Evolutionary conservation across 2,329 filamentous ascomycete genomes (phyloP).

Genomic region (Triangularia setosa): DNA sequence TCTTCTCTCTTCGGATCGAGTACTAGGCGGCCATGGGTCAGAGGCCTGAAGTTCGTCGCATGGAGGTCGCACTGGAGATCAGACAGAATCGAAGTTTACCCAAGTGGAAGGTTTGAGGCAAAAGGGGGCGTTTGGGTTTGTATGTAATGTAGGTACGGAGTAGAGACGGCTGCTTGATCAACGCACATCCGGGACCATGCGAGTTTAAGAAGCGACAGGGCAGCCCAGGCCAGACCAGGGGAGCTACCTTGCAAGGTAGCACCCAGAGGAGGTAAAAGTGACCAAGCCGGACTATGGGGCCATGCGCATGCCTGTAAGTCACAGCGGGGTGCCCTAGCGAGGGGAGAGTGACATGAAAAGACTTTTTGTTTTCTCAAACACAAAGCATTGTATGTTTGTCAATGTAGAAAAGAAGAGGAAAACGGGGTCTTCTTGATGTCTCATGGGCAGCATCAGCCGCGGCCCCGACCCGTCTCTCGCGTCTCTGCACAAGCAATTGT

Average conservation of each 20-base stretch:
- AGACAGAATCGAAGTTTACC: conserved; percentile 26
- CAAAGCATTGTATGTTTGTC: background rate
- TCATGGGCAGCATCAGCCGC: conserved; percentile 28
- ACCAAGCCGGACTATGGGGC: conserved; percentile 6
- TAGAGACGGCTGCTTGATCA: conserved; percentile 34
- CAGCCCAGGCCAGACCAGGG: conserved; percentile 14
- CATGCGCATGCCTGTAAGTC: conserved; percentile 11
- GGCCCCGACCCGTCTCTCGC: conserved; percentile 31
- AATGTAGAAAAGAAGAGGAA: background rate
- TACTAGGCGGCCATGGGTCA: conserved; percentile 23
- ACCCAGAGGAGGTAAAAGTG: background rate
- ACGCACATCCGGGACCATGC: conserved; percentile 37
- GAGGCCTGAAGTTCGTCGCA: conserved; percentile 21
- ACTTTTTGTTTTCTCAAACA: background rate
- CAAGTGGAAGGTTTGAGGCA: conserved; percentile 35
- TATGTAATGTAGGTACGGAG: conserved; percentile 29
- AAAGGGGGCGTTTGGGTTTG: conserved; percentile 32
- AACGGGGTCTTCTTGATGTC: conserved; percentile 7
- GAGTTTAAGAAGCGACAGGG: conserved; percentile 42
- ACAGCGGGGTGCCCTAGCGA: conserved; percentile 5
- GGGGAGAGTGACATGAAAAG: background rate
- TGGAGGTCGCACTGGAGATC: conserved; percentile 29
- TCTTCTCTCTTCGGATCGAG: conserved; percentile 16
- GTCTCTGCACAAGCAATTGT: conserved; percentile 25
- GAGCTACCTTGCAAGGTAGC: conserved; percentile 12